A percentile compares a stretch with the other conserved stretches of the same genome.
phyloP scores from a whole-genome alignment of 805 yeast species.

The Yarrowia osloensis region DNA sequence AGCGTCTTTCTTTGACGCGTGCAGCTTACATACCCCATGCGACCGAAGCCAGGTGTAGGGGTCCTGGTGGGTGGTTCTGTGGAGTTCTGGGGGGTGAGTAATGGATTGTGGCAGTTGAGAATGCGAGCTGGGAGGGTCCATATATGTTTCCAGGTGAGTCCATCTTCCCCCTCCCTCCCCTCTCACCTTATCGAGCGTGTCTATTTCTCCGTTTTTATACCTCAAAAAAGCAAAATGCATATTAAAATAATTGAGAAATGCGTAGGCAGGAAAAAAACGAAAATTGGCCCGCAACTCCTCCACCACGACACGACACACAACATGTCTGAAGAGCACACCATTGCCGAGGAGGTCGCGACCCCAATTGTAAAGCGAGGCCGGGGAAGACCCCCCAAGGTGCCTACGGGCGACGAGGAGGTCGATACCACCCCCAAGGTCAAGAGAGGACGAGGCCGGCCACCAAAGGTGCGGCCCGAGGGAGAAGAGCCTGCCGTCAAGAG shows the following conservation, averaged over 20 bases:
- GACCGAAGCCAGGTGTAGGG: slow-evolving; percentile 9
- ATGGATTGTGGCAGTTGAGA: no score
- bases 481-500: slow-evolving; percentile 16
- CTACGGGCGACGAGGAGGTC: background rate
- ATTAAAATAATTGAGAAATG: slow-evolving; percentile 20
- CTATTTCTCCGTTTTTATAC: slow-evolving; percentile 10
- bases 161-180: background rate
- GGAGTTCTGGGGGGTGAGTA: no score
- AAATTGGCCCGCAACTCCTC: background rate
- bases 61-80: background rate
- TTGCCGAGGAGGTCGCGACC: background rate
- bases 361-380: slow-evolving; percentile 17
- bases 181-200: background rate
- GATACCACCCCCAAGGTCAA: slow-evolving; percentile 17
- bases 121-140: no score
- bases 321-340: slow-evolving; percentile 13
- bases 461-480: slow-evolving; percentile 24
- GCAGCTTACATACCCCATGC: slow-evolving; percentile 25
- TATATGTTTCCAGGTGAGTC: no score
- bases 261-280: background rate
- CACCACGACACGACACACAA: background rate
- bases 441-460: slow-evolving; percentile 27
- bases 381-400: slow-evolving; percentile 24
- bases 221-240: slow-evolving; percentile 23
- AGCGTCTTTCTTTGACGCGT: slow-evolving; percentile 5